Base-by-base conservation (phyloP, 306 rosid genomes). In the Calophaca sinica region DNA sequence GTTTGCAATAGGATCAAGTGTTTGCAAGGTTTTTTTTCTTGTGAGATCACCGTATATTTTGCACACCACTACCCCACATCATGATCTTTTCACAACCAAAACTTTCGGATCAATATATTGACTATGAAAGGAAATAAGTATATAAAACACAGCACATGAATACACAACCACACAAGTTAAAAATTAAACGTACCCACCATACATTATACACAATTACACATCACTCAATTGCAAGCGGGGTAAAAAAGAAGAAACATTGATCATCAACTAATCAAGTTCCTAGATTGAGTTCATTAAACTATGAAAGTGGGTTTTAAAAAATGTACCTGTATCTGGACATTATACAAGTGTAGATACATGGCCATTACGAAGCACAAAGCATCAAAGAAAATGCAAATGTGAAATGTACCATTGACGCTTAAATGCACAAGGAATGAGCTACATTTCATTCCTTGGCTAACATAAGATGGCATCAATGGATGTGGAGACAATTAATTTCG, bases 361-460 rank as follows among this genome's bases (percentile, higher is more conserved):
- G 7, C 14, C 0, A 33, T 33, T 2, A 33, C 36, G 3, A 61
- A 61, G 14, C 66, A 20, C 64, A 7, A 8, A 36, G 2, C 13
- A 9, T 29, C 10, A 7, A 51, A 28, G 41, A 42, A 53, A 13
- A 65, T 6, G 32, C 14, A 42, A 59, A 35, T 7, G 28, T 57
- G 31, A 75, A 79, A 82, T 82, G 65, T 71, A 74, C 80, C 82
- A 79, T 57, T 58, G 26, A 28, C 36, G 20, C 33, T 42, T 5
- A 6, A 4, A 12, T 62, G 35, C 68, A 26, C 12, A 62, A 75
- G 63, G 70, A 81, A 55, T 12, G 61, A 12, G 4, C 3, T 33
- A 2, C 1, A 11, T 53, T 26, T 36, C 69, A 55, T 46, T 66
- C 59, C 74, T 64, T 65, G 46, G 73, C 13, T 15, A 41, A 70